Evolutionary conservation across 208 protist species (phyloP).

Genomic region (Blechomonas ayalai): DNA sequence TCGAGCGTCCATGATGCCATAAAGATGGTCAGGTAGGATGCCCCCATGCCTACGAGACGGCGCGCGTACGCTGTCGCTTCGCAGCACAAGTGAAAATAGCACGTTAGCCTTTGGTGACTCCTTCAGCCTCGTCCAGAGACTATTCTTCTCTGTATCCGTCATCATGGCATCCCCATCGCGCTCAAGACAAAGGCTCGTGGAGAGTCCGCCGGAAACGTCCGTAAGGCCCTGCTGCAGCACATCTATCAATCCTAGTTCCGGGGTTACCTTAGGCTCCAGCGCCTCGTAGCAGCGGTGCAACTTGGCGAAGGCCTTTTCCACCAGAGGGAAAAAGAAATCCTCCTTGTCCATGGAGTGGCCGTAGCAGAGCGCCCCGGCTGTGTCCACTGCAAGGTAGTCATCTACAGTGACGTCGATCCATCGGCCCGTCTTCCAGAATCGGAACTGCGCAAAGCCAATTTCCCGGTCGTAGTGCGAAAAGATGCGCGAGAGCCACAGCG

Average conservation of each 20-base stretch:
- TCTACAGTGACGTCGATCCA: conserved; percentile 83
- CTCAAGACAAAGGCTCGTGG: conserved; percentile 20
- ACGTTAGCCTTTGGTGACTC: conserved; percentile 21
- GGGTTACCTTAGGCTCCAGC: conserved; percentile 59
- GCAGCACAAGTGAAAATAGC: conserved; percentile 44
- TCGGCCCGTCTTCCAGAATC: conserved; percentile 72
- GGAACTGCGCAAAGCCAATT: conserved; percentile 80
- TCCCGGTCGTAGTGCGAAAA: conserved; percentile 51
- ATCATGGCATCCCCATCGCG: conserved; percentile 10
- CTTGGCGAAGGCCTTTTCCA: conserved; percentile 92
- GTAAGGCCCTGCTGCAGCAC: conserved; percentile 55
- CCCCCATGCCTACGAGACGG: conserved; percentile 41
- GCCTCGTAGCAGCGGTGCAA: conserved; percentile 86
- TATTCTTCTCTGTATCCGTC: conserved; percentile 23
- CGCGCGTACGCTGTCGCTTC: conserved; percentile 20
- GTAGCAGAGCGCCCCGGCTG: conserved; percentile 35
- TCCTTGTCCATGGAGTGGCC: conserved; percentile 13
- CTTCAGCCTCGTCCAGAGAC: conserved; percentile 60
- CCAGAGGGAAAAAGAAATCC: conserved; percentile 64
- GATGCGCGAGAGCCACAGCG: conserved; percentile 45
- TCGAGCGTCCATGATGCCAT: conserved; percentile 66
- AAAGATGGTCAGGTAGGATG: conserved; percentile 67
- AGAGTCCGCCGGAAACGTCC: conserved; percentile 64
- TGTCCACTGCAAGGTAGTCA: conserved; percentile 78
- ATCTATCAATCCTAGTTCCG: conserved; percentile 35